Conservation (phyloP, 495 filamentous ascomycete genomes). For the Staphylotrichum longicolle region DNA sequence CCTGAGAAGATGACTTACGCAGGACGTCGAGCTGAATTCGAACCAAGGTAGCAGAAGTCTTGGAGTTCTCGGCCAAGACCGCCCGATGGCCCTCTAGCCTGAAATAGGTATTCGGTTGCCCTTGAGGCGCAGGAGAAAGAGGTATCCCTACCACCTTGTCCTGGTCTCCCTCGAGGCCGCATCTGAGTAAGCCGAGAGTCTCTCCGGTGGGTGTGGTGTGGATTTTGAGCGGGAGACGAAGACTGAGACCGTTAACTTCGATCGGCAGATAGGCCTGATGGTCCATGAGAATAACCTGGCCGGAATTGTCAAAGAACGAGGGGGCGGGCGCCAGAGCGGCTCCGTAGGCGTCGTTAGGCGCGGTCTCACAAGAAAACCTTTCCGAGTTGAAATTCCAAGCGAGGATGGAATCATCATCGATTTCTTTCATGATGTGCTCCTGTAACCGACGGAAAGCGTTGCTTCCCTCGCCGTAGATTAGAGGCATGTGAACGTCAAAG, state of each 20-base stretch:
- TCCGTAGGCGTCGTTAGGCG: neutral
- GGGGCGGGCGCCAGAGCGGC: conserved; percentile 9
- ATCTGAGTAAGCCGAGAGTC: conserved; percentile 7
- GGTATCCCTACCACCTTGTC: conserved; percentile 5
- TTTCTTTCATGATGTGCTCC: conserved; percentile 32
- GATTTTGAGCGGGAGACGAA: conserved; percentile 8
- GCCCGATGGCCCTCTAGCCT: neutral
- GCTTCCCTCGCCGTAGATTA: conserved; percentile 40
- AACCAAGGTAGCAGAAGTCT: neutral
- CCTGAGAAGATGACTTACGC: neutral
- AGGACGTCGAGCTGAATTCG: conserved; percentile 8
- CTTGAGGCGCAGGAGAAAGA: conserved; percentile 9
- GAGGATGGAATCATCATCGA: conserved; percentile 34
- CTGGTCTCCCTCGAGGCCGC: neutral
- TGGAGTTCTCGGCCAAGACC: neutral
- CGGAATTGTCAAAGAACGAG: conserved; percentile 4
- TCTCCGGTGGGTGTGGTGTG: neutral
- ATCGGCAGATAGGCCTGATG: neutral
- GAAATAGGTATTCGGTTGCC: neutral
- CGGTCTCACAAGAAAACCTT: too few relatives aligned
- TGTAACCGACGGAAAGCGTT: conserved; percentile 37
- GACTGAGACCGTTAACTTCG: neutral
- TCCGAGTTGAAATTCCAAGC: conserved; percentile 8
- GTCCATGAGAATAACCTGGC: neutral
- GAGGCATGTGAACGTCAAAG: too few relatives aligned